A percentile compares a stretch with the other conserved stretches of the same genome.
These are phyloP conservation scores for Brassica hybrid DNA, from an alignment of 441 rosid species.

Conservation along the genomic window DNA sequence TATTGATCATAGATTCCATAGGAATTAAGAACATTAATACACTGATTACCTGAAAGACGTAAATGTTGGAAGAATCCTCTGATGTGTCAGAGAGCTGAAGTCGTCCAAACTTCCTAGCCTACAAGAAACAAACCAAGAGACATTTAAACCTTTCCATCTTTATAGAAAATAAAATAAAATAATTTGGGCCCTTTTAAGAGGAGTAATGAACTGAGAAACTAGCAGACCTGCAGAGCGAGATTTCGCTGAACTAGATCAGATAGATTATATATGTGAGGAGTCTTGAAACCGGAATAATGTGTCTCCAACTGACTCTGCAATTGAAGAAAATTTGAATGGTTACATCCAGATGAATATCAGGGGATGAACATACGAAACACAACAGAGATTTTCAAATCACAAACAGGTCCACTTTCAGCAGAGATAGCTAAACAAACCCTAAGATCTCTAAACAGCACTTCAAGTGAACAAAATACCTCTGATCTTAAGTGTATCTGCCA, in stretches of 20 bases:
- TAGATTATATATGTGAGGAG: constrained; percentile 93
- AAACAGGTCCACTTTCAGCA: constrained; percentile 9
- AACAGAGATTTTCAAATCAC: constrained; percentile 5
- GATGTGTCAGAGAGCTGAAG: constrained; percentile 80
- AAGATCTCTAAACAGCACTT: constrained; percentile 3
- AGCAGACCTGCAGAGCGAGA: constrained; percentile 78
- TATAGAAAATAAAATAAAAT: neutral
- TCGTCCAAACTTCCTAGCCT: constrained; percentile 68
- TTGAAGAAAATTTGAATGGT: constrained; percentile 26
- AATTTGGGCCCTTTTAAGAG: constrained; percentile 1
- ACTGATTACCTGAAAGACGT: constrained; percentile 83
- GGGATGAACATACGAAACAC: constrained; percentile 22
- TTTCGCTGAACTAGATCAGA: constrained; percentile 86
- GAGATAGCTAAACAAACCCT: constrained; percentile 8
- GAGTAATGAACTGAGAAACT: constrained; percentile 28
- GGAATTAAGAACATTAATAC: constrained; percentile 5
- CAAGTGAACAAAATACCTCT: constrained; percentile 51
- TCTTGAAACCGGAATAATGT: constrained; percentile 92
- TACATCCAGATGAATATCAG: constrained; percentile 39
- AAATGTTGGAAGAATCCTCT: constrained; percentile 72
- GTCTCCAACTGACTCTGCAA: constrained; percentile 73
- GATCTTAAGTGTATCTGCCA: constrained; percentile 94
- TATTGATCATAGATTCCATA: constrained; percentile 20
- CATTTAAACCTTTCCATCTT: neutral
- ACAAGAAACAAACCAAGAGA: constrained; percentile 35